These are phyloP conservation scores for Radiomyces spectabilis DNA, from an alignment of 192 early-diverging fungal genomes.

Conservation along the genomic window DNA sequence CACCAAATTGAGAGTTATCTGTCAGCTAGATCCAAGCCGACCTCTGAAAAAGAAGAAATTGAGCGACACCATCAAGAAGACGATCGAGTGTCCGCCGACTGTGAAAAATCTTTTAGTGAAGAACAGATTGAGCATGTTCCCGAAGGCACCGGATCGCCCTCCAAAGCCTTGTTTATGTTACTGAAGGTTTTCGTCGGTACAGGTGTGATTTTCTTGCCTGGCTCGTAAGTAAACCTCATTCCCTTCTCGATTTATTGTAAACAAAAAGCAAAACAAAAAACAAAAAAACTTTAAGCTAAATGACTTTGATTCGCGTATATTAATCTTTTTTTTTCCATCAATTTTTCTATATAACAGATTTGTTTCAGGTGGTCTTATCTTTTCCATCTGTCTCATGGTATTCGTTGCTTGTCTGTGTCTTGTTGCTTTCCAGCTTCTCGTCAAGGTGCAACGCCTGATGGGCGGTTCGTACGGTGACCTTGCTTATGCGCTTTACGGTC, in stretches of 20 bases:
- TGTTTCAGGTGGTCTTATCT: constrained; percentile 55
- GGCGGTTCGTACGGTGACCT: constrained; percentile 55
- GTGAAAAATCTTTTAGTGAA: background rate
- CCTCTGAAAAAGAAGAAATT: background rate
- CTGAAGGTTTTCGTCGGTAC: constrained; percentile 61
- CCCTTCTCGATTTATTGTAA: too few species aligned
- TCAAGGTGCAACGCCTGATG: constrained; percentile 36
- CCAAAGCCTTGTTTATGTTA: constrained; percentile 53
- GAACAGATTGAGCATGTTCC: constrained; percentile 9
- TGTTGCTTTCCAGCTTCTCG: constrained; percentile 38
- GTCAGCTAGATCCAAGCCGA: too few species aligned
- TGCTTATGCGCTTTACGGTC: constrained; percentile 38
- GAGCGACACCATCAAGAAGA: constrained; percentile 2
- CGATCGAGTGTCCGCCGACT: background rate
- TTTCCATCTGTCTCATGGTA: constrained; percentile 51
- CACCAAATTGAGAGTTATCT: too few species aligned
- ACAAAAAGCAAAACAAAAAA: background rate
- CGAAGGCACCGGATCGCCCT: constrained; percentile 32
- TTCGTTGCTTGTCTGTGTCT: constrained; percentile 52
- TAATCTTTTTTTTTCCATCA: background rate
- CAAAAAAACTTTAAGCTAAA: background rate
- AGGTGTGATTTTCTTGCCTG: constrained; percentile 52
- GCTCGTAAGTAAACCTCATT: constrained; percentile 10
- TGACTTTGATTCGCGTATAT: too few species aligned
- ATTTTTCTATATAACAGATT: constrained; percentile 21